These are phyloP conservation scores for Waltergamsia citrina DNA, from an alignment of 2,329 filamentous ascomycete species.

Conservation along the genomic window DNA sequence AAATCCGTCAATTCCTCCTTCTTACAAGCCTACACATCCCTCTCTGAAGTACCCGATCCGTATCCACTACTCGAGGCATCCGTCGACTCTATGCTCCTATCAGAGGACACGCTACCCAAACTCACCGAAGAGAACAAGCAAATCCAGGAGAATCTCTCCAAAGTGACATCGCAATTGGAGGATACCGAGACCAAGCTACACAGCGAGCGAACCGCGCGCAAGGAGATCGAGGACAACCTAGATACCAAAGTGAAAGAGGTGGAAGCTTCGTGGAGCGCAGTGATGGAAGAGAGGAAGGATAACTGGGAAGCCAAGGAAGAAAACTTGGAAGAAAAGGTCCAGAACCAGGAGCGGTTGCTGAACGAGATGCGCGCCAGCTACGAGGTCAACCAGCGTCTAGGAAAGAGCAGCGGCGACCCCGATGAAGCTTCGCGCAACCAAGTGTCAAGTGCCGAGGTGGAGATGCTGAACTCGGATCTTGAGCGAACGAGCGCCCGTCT, in stretches of 20 bases:
- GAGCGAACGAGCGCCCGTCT: constrained; percentile 81
- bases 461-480: constrained; percentile 85
- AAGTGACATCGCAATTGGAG: constrained; percentile 72
- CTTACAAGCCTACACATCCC: constrained; percentile 80
- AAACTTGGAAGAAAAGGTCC: constrained; percentile 82
- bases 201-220: constrained; percentile 62
- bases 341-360: constrained; percentile 83
- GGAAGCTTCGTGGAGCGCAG: constrained; percentile 80
- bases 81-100: constrained; percentile 84
- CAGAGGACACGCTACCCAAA: constrained; percentile 86
- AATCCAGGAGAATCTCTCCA: constrained; percentile 68
- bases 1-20: constrained; percentile 92
- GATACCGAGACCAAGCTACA: constrained; percentile 75
- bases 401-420: constrained; percentile 61
- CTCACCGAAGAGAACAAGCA: constrained; percentile 82
- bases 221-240: constrained; percentile 66
- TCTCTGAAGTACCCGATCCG: constrained; percentile 93
- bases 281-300: constrained; percentile 85
- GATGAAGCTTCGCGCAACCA: constrained; percentile 47
- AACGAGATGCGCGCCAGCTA: constrained; percentile 96
- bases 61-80: constrained; percentile 95
- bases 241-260: constrained; percentile 81
- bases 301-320: constrained; percentile 96
- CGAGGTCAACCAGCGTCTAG: constrained; percentile 87
- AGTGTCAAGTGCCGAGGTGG: constrained; percentile 80